phyloP scores from a whole-genome alignment of 2,329 filamentous ascomycete species.

The Sporothrix luriei region DNA sequence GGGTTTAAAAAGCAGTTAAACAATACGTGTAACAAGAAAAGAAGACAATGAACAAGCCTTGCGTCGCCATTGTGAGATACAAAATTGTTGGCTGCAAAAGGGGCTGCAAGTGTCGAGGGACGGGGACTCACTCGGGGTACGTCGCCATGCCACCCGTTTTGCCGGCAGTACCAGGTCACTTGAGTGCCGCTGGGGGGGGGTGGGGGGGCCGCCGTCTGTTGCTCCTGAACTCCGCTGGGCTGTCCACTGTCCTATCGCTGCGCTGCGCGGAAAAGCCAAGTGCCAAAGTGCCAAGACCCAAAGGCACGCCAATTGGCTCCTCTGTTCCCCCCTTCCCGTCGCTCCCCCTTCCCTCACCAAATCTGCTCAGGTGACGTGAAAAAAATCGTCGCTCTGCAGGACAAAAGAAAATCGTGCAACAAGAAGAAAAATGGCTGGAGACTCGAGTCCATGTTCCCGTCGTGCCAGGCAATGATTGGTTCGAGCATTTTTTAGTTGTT shows the following conservation, averaged over 20 bases:
- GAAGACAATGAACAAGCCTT: not conserved
- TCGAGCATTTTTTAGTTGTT: not conserved
- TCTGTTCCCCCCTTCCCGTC: not conserved
- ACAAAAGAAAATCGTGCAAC: not conserved
- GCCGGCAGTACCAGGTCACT: not conserved
- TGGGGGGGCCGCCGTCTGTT: not conserved
- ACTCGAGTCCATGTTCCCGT: conserved; percentile 9
- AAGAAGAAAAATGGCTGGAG: conserved; percentile 25
- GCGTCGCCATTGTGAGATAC: not conserved
- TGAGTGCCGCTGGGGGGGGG: not conserved
- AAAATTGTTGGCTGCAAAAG: not conserved
- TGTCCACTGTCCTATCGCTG: no score
- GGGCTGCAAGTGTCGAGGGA: not conserved
- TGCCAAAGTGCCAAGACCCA: conserved; percentile 27
- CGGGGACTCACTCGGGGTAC: not conserved
- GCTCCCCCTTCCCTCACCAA: conserved; percentile 35
- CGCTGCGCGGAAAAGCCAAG: conserved; percentile 3
- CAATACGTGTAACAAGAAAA: no score
- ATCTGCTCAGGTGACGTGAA: conserved; percentile 40
- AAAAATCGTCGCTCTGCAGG: conserved; percentile 32
- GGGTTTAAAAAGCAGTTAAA: no score
- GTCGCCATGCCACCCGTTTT: not conserved
- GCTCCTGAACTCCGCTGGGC: not conserved
- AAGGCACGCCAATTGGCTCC: not conserved
- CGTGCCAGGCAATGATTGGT: not conserved